These are phyloP conservation scores for Epichloe scottii DNA, from an alignment of 2,329 filamentous ascomycete species.

Conservation along the genomic window DNA sequence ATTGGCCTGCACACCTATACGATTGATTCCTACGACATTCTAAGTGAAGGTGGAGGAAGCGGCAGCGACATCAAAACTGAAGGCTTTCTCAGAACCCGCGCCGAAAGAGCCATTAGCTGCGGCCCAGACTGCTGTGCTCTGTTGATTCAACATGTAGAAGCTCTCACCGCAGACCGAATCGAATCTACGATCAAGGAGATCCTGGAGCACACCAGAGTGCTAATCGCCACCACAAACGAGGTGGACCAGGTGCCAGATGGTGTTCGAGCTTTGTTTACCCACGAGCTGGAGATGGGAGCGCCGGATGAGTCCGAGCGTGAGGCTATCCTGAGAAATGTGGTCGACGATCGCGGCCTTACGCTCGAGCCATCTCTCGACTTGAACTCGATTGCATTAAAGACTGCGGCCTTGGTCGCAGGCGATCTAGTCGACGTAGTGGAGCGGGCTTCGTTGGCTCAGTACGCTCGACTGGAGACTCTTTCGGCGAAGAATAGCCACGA, in stretches of 20 bases:
- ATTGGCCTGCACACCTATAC: constrained; percentile 81
- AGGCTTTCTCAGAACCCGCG: constrained; percentile 73
- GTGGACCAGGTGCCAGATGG: constrained; percentile 89
- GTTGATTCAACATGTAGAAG: constrained; percentile 82
- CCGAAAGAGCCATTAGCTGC: constrained; percentile 80
- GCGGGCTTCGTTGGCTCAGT: constrained; percentile 67
- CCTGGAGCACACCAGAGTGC: constrained; percentile 62
- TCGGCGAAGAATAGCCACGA: constrained; percentile 34
- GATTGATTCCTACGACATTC: constrained; percentile 85
- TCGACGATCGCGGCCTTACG: constrained; percentile 63
- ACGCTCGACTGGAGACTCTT: constrained; percentile 61
- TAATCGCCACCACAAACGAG: constrained; percentile 90
- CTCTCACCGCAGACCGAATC: constrained; percentile 83
- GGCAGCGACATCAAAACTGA: constrained; percentile 91
- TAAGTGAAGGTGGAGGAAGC: constrained; percentile 73
- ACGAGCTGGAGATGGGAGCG: constrained; percentile 86
- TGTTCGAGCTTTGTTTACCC: constrained; percentile 81
- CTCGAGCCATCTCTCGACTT: constrained; percentile 77
- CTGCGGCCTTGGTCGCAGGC: constrained; percentile 85
- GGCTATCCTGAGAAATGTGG: constrained; percentile 67
- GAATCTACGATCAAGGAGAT: constrained; percentile 75
- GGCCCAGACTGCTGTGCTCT: constrained; percentile 73
- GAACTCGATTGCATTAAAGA: constrained; percentile 79
- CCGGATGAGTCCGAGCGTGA: constrained; percentile 89
- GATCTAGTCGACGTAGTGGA: constrained; percentile 93